phyloP scores from a whole-genome alignment of 306 rosid genomes.

The Fagus sylvatica region DNA sequence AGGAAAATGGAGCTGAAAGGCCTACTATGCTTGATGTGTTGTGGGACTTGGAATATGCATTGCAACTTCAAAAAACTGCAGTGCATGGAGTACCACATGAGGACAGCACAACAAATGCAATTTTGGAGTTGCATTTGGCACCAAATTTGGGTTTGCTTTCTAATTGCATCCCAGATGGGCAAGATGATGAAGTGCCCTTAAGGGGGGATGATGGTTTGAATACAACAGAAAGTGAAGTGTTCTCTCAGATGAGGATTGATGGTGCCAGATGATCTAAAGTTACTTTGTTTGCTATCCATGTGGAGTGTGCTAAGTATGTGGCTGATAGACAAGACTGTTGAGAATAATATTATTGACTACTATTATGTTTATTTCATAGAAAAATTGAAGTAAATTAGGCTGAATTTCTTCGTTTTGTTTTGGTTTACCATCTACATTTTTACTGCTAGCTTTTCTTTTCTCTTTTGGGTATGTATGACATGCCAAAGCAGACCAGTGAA shows the following conservation, averaged over 20 bases:
- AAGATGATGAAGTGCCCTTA: slow-evolving; percentile 31
- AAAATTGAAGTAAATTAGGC: too few relatives aligned
- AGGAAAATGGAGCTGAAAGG: slow-evolving; percentile 47
- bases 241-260: slow-evolving; percentile 37
- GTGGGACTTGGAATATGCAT: slow-evolving; percentile 60
- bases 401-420: too few relatives aligned
- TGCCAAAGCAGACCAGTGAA: too few relatives aligned
- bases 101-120: slow-evolving; percentile 36
- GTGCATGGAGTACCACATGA: slow-evolving; percentile 22
- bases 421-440: too few relatives aligned
- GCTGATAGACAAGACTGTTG: too few relatives aligned
- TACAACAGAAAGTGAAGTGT: slow-evolving; percentile 16
- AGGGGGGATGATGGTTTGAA: slow-evolving; percentile 23
- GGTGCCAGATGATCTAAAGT: slow-evolving; percentile 26
- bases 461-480: too few relatives aligned
- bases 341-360: too few relatives aligned
- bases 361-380: too few relatives aligned
- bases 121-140: slow-evolving; percentile 31
- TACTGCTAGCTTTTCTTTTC: too few relatives aligned
- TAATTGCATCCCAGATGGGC: slow-evolving; percentile 23
- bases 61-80: slow-evolving; percentile 48
- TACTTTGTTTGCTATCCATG: too few relatives aligned
- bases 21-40: slow-evolving; percentile 51
- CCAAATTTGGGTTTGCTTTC: slow-evolving; percentile 37
- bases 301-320: too few relatives aligned